Evolutionary conservation across 176 grass and related monocot genomes (phyloP), one percentile per base, ranked within the genome.

Genomic region (Musa troglodytarum): DNA sequence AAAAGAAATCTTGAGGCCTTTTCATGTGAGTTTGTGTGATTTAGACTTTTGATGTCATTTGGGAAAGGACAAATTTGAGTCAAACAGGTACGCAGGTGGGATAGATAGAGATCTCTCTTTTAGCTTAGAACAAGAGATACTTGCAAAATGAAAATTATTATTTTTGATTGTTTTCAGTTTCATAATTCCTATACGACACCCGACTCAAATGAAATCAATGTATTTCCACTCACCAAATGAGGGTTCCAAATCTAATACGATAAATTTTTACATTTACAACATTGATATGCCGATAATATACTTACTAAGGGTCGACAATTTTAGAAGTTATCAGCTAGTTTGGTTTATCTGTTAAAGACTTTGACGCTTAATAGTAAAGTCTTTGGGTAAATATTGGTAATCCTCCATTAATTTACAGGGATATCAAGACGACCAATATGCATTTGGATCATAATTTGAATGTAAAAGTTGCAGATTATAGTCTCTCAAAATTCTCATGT

Each of bases 381-480:
- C 3, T 43, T 4, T 4, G 3, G 34, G 34, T 52, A 85, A 96
- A 54, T 83, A 90, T 11, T 11, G 86, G 90, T 1, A 55, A 96
- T 81, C 93, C 90, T 2, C 89, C 93, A 25, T 83, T 96, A 56
- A 96, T 96, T 50, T 87, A 96, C 82, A 90, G 93, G 82, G 89
- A 96, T 81, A 78, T 90, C 74, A 90, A 90, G 83, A 90, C 88
- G 4, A 88, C 85, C 22, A 90, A 97, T 57, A 97, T 97, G 50
- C 81, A 90, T 81, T 87, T 97, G 70, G 93, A 97, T 77, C 87
- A 90, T 26, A 88, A 70, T 55, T 69, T 90, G 2, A 90, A 84
- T 74, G 83, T 90, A 52, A 97, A 96, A 68, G 93, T 96, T 80
- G 85, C 87, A 58, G 93, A 97, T 85, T 97, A 92, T 52, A 90